These are phyloP conservation scores for Ochromonas danica DNA, from an alignment of 108 stramenopile genomes.

Conservation along the genomic window DNA sequence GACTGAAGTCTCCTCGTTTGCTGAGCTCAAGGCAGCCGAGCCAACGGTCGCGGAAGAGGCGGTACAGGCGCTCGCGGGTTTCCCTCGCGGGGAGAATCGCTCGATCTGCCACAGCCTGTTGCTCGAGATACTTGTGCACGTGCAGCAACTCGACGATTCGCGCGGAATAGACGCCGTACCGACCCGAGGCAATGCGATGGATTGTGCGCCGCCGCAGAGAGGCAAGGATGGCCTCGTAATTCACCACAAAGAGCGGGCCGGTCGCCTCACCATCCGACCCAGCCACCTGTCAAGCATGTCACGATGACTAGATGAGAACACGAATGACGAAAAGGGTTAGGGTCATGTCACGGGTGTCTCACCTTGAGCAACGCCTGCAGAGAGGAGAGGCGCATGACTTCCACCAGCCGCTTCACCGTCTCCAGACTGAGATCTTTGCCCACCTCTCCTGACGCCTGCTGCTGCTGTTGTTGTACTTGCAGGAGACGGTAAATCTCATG, in stretches of 20 bases:
- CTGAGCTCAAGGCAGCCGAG: not conserved
- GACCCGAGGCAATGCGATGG: not conserved
- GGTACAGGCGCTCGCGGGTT: slow-evolving; percentile 14
- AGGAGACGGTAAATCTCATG: too few species aligned
- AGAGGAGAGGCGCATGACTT: not conserved
- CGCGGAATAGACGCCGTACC: not conserved
- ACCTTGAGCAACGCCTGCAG: not conserved
- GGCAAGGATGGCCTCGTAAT: slow-evolving; percentile 9
- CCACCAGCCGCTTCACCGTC: not conserved
- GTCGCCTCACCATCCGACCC: not conserved
- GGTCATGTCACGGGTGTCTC: not conserved
- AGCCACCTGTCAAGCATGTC: not conserved
- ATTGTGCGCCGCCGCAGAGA: not conserved
- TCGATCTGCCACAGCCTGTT: not conserved
- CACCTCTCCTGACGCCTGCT: too few species aligned
- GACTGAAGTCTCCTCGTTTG: slow-evolving; percentile 21
- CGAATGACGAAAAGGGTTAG: not conserved
- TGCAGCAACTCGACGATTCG: slow-evolving; percentile 24
- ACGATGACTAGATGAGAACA: not conserved
- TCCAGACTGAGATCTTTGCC: not conserved
- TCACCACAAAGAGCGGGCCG: slow-evolving; percentile 9
- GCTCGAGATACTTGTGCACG: slow-evolving; percentile 4
- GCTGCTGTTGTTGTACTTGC: too few species aligned
- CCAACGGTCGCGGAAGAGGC: not conserved
- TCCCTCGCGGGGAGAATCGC: slow-evolving; percentile 26